A percentile compares a stretch with the other conserved stretches of the same genome.
Evolutionary conservation across 2,329 filamentous ascomycete genomes (phyloP).

Genomic region (Geosmithia morbida): DNA sequence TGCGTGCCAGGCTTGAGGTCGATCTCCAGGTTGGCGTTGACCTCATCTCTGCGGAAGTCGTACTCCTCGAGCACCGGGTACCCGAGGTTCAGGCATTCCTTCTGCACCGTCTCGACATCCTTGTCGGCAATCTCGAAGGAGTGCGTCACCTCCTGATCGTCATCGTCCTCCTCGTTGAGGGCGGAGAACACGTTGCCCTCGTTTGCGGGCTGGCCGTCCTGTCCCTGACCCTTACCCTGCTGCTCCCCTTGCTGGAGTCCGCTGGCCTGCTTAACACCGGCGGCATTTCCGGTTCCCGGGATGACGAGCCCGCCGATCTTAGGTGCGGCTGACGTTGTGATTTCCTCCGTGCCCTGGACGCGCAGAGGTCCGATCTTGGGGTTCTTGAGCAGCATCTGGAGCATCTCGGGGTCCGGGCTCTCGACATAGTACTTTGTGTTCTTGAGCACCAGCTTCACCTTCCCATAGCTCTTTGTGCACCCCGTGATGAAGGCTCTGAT

Average conservation of each 20-base stretch:
- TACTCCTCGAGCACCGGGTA: constrained; percentile 92
- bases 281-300: constrained; percentile 85
- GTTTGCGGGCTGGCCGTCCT: constrained; percentile 34
- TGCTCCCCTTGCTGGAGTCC: constrained; percentile 15
- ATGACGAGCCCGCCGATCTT: constrained; percentile 83
- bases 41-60: constrained; percentile 83
- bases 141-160: constrained; percentile 77
- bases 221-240: constrained; percentile 20
- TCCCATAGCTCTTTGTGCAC: constrained; percentile 84
- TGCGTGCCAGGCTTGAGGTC: constrained; percentile 80
- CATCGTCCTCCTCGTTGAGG: constrained; percentile 72
- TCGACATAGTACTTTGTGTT: constrained; percentile 92
- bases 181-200: constrained; percentile 58
- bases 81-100: constrained; percentile 74
- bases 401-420: constrained; percentile 72
- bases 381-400: constrained; percentile 79
- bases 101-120: constrained; percentile 74
- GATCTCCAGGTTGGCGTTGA: constrained; percentile 85
- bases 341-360: constrained; percentile 50
- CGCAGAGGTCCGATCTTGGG: constrained; percentile 66
- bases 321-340: constrained; percentile 69
- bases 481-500: constrained; percentile 65
- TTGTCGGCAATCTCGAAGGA: constrained; percentile 81
- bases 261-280: constrained; percentile 64
- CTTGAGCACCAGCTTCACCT: constrained; percentile 88